These are phyloP conservation scores for Viola pubescens DNA, from an alignment of 441 rosid species.

Conservation along the genomic window DNA sequence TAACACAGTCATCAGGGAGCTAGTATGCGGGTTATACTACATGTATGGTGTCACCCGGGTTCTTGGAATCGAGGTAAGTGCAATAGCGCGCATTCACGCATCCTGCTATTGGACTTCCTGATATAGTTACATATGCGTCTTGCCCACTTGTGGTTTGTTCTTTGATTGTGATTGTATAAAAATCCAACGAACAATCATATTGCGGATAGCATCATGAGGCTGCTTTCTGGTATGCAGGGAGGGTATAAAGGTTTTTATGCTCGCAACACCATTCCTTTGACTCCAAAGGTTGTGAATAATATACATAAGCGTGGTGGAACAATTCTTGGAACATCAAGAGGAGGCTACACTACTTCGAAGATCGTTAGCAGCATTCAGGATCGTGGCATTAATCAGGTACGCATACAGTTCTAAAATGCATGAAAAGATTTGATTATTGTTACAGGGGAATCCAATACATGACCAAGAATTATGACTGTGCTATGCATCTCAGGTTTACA, in stretches of 20 bases:
- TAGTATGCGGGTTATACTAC: constrained; percentile 63
- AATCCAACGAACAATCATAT: not conserved
- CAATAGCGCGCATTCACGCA: not conserved
- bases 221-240: constrained; percentile 26
- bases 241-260: constrained; percentile 56
- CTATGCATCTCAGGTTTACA: constrained; percentile 30
- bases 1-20: constrained; percentile 87
- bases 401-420: not conserved
- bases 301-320: constrained; percentile 57
- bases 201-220: not conserved
- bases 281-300: constrained; percentile 42
- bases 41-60: constrained; percentile 75
- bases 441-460: not conserved
- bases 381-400: constrained; percentile 48
- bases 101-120: not conserved
- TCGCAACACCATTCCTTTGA: constrained; percentile 32
- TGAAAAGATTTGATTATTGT: not conserved
- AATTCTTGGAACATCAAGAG: constrained; percentile 45
- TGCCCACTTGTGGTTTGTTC: not conserved
- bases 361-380: constrained; percentile 59
- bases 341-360: constrained; percentile 46
- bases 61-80: constrained; percentile 67
- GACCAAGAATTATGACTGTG: not conserved
- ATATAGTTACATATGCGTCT: not conserved
- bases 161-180: not conserved